Base-by-base conservation (phyloP, 2,329 filamentous ascomycete species). In the Xylaria sp. region DNA sequence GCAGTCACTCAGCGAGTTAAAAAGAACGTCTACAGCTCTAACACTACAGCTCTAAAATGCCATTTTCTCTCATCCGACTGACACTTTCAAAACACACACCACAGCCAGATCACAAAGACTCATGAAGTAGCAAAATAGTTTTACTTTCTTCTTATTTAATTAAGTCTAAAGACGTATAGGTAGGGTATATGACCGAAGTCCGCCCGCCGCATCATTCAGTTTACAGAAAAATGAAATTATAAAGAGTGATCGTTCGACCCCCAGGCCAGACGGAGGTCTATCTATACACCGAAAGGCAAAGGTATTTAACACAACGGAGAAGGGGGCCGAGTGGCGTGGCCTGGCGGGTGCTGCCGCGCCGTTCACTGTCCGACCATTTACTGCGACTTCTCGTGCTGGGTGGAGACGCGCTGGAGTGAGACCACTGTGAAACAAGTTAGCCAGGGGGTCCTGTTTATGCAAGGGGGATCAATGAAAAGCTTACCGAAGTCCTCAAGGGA, bases 401-500 rank as follows among this genome's bases (percentile, higher is more conserved):
- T 96, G 62, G 93, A 95, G 73, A 96, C 92, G 81, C 93, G 92
- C 85, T 96, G 92, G 79, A 96, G 86, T 68, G 92, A 94, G 77
- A 96, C 92, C 79, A 96, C 92, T 93, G 75, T 70, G 66, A 78
- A 74, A 73, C 62, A 67, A 62, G 79, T 91, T 87, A 91, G 87
- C 73, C 63, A 64, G 60, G 59, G 27, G 17, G 49, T 20, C 45
- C 27, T 22, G n/a, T n/a, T 6, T 15, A 57, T 22, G 36, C 45
- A 60, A 31, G 10, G 42, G 50, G 25, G 31, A 15, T 22, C n/a
- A 7, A 53, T 64, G 29, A 39, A 66, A 69, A 73, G 86, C 90
- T 87, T 89, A 93, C 91, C 89, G 77, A 97, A 96, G 83, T 97
- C 93, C 85, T 97, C 93, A 70, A 95, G 86, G 51, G 90, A 92